These are phyloP conservation scores for Guadua angustifolia DNA, from an alignment of 176 grass and related monocot genomes.

Conservation along the genomic window DNA sequence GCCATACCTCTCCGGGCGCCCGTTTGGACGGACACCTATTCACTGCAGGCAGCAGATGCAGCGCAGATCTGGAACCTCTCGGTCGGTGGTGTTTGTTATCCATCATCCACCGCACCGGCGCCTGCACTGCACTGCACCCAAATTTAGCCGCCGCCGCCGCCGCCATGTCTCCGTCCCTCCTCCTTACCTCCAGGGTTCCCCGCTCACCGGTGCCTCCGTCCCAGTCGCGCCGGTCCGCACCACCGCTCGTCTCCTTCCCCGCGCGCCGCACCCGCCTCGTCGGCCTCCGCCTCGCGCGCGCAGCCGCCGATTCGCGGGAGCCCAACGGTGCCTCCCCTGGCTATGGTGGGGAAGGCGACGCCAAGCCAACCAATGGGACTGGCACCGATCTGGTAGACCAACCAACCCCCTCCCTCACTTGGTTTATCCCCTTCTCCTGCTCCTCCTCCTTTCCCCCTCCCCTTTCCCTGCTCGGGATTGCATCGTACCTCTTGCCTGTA, in stretches of 20 bases:
- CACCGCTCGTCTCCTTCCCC: conserved; percentile 25
- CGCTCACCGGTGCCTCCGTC: background rate
- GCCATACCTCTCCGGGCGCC: too few species aligned
- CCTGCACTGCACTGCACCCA: too few species aligned
- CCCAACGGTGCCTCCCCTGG: conserved; percentile 41
- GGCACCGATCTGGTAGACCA: conserved; percentile 6
- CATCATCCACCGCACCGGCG: too few species aligned
- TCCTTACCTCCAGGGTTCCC: conserved; percentile 18
- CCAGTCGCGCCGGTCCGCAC: background rate
- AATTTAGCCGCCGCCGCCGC: background rate
- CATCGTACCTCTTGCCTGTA: too few species aligned
- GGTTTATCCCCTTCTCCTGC: too few species aligned
- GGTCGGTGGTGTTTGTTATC: too few species aligned
- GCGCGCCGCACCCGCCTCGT: conserved; percentile 10
- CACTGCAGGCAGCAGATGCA: too few species aligned
- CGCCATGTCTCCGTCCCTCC: conserved; percentile 44
- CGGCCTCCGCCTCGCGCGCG: conserved; percentile 14
- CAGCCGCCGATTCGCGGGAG: conserved; percentile 16
- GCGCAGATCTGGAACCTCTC: too few species aligned
- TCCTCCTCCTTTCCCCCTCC: background rate
- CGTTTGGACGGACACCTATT: too few species aligned
- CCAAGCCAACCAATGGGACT: conserved; percentile 30
- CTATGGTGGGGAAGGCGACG: conserved; percentile 20
- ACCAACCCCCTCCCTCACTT: too few species aligned
- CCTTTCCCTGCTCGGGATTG: background rate